These are phyloP conservation scores for Colletotrichum brevisporum DNA, from an alignment of 2,329 filamentous ascomycete genomes.

Conservation along the genomic window DNA sequence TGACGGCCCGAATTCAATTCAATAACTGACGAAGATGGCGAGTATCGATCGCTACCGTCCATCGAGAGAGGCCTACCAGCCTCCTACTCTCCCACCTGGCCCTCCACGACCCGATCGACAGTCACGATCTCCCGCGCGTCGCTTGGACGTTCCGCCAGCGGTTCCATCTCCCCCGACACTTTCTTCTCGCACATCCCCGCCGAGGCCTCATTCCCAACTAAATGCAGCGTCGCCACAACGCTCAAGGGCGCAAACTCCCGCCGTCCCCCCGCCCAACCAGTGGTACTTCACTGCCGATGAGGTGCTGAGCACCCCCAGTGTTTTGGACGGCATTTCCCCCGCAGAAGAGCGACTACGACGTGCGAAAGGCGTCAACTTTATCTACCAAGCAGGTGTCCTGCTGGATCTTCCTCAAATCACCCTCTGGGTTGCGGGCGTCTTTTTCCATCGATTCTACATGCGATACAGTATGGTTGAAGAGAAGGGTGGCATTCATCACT, in stretches of 20 bases:
- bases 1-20: constrained; percentile 1
- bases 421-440: constrained; percentile 90
- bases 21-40: constrained; percentile 60
- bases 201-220: constrained; percentile 60
- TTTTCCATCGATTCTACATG: constrained; percentile 98
- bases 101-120: constrained; percentile 56
- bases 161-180: constrained; percentile 73
- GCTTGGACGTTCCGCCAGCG: constrained; percentile 71
- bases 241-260: constrained; percentile 34
- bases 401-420: constrained; percentile 94
- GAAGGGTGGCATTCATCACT: constrained; percentile 87
- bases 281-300: constrained; percentile 93
- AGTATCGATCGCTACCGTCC: constrained; percentile 73
- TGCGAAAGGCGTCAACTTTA: constrained; percentile 96
- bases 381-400: constrained; percentile 92
- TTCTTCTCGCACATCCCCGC: constrained; percentile 68
- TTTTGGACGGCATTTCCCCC: constrained; percentile 83
- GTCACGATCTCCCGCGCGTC: constrained; percentile 65
- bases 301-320: constrained; percentile 84
- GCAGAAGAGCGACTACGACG: constrained; percentile 85
- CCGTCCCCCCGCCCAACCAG: constrained; percentile 68
- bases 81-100: constrained; percentile 60
- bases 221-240: constrained; percentile 59
- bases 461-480: constrained; percentile 84
- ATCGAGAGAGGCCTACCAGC: constrained; percentile 70